Percentiles rank a stretch among this genome's conserved stretches.
Evolutionary conservation across 1,284 basidiomycete species (phyloP).

Genomic region (Singerocomus rubriflavus): DNA sequence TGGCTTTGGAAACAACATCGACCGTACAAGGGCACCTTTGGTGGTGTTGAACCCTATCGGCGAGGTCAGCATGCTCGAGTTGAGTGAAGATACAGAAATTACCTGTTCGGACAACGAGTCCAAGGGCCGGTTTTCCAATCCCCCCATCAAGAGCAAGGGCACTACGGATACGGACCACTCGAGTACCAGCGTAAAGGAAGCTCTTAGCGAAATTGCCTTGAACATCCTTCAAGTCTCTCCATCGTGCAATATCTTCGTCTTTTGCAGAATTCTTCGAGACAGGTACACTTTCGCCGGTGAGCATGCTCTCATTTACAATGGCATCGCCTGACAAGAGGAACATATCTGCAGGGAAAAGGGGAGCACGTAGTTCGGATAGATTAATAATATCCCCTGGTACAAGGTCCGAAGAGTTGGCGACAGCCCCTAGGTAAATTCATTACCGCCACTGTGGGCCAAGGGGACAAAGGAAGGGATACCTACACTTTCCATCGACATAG

Average conservation of each 20-base stretch:
- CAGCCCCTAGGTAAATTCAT: constrained; percentile 51
- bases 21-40: constrained; percentile 93
- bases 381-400: constrained; percentile 95
- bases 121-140: constrained; percentile 69
- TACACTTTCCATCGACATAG: constrained; percentile 74
- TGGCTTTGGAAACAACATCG: constrained; percentile 98
- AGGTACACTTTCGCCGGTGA: constrained; percentile 94
- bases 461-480: constrained; percentile 27
- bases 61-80: constrained; percentile 1
- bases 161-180: constrained; percentile 88
- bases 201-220: constrained; percentile 75
- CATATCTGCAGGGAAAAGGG: constrained; percentile 87
- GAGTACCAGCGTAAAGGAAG: constrained; percentile 91
- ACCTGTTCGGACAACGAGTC: constrained; percentile 91
- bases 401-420: constrained; percentile 74
- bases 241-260: constrained; percentile 67
- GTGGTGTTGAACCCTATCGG: constrained; percentile 90
- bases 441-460: neutral
- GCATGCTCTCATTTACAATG: constrained; percentile 98
- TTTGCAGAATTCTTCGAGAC: constrained; percentile 83
- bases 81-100: constrained; percentile 12
- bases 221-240: constrained; percentile 68
- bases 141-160: constrained; percentile 53
- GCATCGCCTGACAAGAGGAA: constrained; percentile 93
- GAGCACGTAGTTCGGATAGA: constrained; percentile 73